A percentile compares a stretch with the other conserved stretches of the same genome.
Conservation (phyloP, 768 basidiomycete species). For the Suillus brevipes region DNA sequence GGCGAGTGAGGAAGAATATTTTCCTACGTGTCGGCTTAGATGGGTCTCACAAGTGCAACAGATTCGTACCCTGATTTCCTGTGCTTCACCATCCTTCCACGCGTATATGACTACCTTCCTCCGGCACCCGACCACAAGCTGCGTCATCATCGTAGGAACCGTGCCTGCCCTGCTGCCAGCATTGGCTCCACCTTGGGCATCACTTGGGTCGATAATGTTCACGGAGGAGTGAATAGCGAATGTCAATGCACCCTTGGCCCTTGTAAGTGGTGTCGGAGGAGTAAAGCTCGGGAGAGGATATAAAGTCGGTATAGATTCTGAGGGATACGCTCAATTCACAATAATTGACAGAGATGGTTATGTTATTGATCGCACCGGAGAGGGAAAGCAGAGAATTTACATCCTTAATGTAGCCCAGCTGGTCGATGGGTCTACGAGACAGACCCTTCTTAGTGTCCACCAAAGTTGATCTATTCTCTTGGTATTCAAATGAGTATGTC, state of each 20-base stretch:
- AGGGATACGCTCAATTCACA: slow-evolving; percentile 3
- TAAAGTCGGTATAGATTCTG: slow-evolving; percentile 74
- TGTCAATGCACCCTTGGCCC: slow-evolving; percentile 80
- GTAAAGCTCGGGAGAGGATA: slow-evolving; percentile 74
- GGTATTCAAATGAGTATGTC: neutral
- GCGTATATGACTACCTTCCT: slow-evolving; percentile 82
- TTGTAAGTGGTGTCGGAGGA: slow-evolving; percentile 68
- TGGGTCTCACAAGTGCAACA: neutral
- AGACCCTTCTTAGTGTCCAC: slow-evolving; percentile 69
- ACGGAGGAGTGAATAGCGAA: slow-evolving; percentile 74
- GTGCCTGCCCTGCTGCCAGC: slow-evolving; percentile 34
- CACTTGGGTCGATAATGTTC: slow-evolving; percentile 39
- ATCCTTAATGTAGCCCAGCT: slow-evolving; percentile 82
- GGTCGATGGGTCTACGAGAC: slow-evolving; percentile 76
- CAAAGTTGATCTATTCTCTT: slow-evolving; percentile 29
- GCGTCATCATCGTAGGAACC: slow-evolving; percentile 70
- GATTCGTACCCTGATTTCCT: slow-evolving; percentile 60
- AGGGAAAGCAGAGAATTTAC: slow-evolving; percentile 84
- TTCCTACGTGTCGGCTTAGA: slow-evolving; percentile 56
- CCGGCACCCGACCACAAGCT: slow-evolving; percentile 81
- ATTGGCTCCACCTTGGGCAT: slow-evolving; percentile 18
- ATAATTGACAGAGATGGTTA: neutral
- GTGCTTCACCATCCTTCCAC: slow-evolving; percentile 83
- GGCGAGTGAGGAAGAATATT: slow-evolving; percentile 83
- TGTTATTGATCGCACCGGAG: slow-evolving; percentile 56